Conservation (phyloP, 164 flowering plant genomes). For the Annona cherimola region DNA sequence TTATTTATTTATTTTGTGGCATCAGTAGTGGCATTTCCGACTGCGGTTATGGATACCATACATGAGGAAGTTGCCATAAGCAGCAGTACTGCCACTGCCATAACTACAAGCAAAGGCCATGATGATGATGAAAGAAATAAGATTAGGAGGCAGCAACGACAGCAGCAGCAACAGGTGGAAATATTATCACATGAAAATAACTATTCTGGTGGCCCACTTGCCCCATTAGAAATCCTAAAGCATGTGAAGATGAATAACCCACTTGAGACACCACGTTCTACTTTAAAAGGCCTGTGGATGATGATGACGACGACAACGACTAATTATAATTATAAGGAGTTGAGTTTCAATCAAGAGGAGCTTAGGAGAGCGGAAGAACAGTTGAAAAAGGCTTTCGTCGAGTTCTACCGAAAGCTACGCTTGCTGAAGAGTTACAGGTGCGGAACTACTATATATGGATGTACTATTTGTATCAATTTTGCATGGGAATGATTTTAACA, state of each 20-base stretch:
- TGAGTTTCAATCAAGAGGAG: constrained; percentile 42
- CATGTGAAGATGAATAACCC: constrained; percentile 50
- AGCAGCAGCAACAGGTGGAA: background rate
- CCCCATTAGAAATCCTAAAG: constrained; percentile 43
- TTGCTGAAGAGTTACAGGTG: constrained; percentile 66
- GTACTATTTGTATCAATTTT: background rate
- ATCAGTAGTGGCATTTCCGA: no score
- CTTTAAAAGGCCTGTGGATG: constrained; percentile 35
- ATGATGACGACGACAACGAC: no score
- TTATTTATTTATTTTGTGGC: no score
- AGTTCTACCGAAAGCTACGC: constrained; percentile 55
- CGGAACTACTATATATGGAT: background rate
- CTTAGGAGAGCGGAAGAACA: constrained; percentile 50
- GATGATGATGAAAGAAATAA: background rate
- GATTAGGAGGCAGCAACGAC: background rate
- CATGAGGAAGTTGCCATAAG: background rate
- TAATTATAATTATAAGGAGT: constrained; percentile 21
- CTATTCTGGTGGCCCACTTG: constrained; percentile 17
- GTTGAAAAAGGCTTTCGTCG: constrained; percentile 43
- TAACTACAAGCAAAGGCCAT: background rate
- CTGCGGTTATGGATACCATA: no score
- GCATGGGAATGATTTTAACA: background rate
- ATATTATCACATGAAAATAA: background rate
- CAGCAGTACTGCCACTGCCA: background rate
- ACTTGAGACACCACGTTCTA: constrained; percentile 53